Base-by-base conservation (phyloP, 2,329 filamentous ascomycete genomes). In the Corinectria fuckeliana region DNA sequence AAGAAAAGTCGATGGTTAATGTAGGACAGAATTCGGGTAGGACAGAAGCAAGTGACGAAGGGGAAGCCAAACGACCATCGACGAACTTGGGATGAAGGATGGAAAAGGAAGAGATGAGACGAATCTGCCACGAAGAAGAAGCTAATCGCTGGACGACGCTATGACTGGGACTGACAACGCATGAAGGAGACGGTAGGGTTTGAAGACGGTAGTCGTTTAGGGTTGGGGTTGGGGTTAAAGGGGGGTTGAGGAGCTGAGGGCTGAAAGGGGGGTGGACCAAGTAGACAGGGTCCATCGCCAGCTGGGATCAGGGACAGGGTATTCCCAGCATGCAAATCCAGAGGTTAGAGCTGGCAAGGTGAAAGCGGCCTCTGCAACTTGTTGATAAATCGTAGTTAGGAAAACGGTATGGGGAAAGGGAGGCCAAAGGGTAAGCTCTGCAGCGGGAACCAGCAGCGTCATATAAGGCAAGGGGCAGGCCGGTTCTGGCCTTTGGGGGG, bases 201-300 rank as follows among this genome's bases (percentile, higher is more conserved):
- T 61, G 65, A 70, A 68, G 66, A 70, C 66, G 61, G 66, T 69
- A 68, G 68, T 69, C 65, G 68, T 70, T 70, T 69, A 66, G 68
- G 63, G 65, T 62, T 67, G 50, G 53, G 63, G 62, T 67, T 68
- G 61, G 67, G 67, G 57, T 48, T 53, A 34, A 49, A 54, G 63
- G 58, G 63, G 64, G 56, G 62, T 58, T 38, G 16, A 52, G 63
- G 56, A 62, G 59, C 57, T 50, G 65, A 69, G 61, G 68, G 66
- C 66, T 69, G 68, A 69, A 65, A 59, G 61, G 57, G 51, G 68
- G 58, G 68, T 70, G 64, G 50, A 58, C 56, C 62, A 62, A 71
- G 50, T 47, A 64, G 59, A 58, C 60, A 52, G 51, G 48, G 34
- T 25, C 50, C 39, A 14, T 54, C 52, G 13, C 39, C 25, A 36